Conservation (phyloP, 208 protist species). For the Leishmania braziliensis region DNA sequence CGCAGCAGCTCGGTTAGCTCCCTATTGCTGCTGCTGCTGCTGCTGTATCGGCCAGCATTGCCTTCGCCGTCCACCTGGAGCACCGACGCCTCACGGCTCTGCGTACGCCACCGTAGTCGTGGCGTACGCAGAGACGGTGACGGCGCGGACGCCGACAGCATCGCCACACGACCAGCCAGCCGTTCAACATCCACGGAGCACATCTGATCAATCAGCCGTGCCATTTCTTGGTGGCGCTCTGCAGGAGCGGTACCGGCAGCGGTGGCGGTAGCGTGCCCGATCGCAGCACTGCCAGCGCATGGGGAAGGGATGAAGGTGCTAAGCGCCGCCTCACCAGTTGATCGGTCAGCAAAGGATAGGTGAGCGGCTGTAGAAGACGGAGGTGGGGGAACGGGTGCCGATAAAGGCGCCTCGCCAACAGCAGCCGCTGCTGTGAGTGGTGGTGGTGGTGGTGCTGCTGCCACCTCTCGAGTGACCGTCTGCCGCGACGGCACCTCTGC, state of each 20-base stretch:
- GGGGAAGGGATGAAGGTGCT: neutral
- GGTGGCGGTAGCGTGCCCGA: neutral
- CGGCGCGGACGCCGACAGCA: constrained; percentile 4
- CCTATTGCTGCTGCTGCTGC: neutral
- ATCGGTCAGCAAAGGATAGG: neutral
- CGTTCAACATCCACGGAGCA: constrained; percentile 26
- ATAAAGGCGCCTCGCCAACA: neutral
- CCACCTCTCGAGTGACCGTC: neutral
- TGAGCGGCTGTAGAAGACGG: neutral
- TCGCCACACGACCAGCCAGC: constrained; percentile 23
- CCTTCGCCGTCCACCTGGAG: neutral
- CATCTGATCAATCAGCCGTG: constrained; percentile 41
- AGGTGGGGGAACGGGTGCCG: neutral
- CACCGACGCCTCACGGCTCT: neutral
- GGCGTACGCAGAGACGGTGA: constrained; percentile 4
- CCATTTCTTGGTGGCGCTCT: constrained; percentile 27
- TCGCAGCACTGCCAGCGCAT: neutral
- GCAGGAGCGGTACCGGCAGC: neutral
- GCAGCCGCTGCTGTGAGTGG: neutral
- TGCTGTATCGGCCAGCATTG: neutral
- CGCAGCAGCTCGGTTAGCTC: constrained; percentile 17
- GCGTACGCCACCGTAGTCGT: constrained; percentile 18
- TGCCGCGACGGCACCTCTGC: neutral
- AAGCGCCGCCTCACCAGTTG: neutral
- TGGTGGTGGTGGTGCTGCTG: neutral